These are phyloP conservation scores for Aspergillus floridensis DNA, from an alignment of 2,329 filamentous ascomycete genomes.

Conservation along the genomic window DNA sequence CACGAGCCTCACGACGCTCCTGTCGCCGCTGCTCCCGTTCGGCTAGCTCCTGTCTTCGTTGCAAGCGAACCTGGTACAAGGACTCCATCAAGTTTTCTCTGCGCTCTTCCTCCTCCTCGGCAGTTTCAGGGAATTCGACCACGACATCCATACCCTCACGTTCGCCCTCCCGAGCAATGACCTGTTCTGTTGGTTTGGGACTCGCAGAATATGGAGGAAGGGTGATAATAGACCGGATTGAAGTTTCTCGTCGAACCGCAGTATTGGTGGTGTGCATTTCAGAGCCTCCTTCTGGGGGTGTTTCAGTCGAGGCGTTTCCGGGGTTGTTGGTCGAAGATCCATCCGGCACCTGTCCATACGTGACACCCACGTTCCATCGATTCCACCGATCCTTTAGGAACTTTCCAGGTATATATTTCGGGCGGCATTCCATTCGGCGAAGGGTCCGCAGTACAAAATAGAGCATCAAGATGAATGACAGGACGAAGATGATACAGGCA, in stretches of 20 bases:
- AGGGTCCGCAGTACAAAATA: slow-evolving; percentile 44
- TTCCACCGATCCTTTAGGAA: slow-evolving; percentile 53
- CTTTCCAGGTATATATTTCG: slow-evolving; percentile 52
- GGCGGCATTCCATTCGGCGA: slow-evolving; percentile 45
- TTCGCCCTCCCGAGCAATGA: slow-evolving; percentile 86
- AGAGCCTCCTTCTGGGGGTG: slow-evolving; percentile 26
- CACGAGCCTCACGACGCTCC: slow-evolving; percentile 68
- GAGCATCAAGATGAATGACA: slow-evolving; percentile 28
- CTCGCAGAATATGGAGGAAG: slow-evolving; percentile 77
- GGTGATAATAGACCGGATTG: slow-evolving; percentile 90
- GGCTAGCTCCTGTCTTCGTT: slow-evolving; percentile 69
- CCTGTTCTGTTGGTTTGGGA: slow-evolving; percentile 71
- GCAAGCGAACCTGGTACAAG: slow-evolving; percentile 81
- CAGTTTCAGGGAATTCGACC: slow-evolving; percentile 76
- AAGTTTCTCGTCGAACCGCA: slow-evolving; percentile 74
- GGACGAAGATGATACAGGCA: slow-evolving; percentile 31
- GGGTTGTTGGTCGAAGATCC: slow-evolving; percentile 21
- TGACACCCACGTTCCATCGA: slow-evolving; percentile 46
- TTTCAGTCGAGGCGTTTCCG: slow-evolving; percentile 27
- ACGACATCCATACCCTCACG: slow-evolving; percentile 88
- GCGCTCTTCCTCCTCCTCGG: slow-evolving; percentile 72
- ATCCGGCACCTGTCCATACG: slow-evolving; percentile 42
- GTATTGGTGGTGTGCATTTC: slow-evolving; percentile 28
- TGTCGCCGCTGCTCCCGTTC: slow-evolving; percentile 75
- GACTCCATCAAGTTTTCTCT: slow-evolving; percentile 91